phyloP scores from a whole-genome alignment of 169 alveolate genomes.

The Plasmodium malariae region DNA sequence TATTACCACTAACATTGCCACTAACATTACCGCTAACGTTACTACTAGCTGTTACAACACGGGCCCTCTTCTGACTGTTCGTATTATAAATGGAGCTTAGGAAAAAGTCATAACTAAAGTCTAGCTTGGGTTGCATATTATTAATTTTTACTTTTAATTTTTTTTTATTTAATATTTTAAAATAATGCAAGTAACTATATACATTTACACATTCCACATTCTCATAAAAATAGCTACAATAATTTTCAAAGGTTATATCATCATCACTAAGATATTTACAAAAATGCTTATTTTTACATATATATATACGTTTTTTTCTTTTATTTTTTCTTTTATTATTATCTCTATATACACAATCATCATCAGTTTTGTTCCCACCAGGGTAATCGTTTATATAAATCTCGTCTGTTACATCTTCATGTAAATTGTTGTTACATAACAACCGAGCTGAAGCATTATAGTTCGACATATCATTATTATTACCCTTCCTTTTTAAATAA shows the following conservation, averaged over 20 bases:
- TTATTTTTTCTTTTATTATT: not conserved
- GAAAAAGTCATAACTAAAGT: slow-evolving; percentile 40
- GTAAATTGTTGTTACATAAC: too few species aligned
- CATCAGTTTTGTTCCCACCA: slow-evolving; percentile 23
- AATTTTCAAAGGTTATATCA: slow-evolving; percentile 43
- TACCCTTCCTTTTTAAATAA: too few species aligned
- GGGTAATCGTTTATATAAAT: too few species aligned
- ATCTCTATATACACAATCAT: slow-evolving; percentile 29
- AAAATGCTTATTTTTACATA: not conserved
- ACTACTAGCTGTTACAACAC: too few species aligned
- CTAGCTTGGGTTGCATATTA: not conserved
- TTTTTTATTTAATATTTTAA: slow-evolving; percentile 40
- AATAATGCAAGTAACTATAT: slow-evolving; percentile 25
- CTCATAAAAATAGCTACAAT: slow-evolving; percentile 33
- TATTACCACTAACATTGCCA: too few species aligned
- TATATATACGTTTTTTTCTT: not conserved
- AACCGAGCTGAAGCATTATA: too few species aligned
- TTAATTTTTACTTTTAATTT: slow-evolving; percentile 10
- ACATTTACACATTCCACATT: not conserved
- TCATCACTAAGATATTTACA: slow-evolving; percentile 73
- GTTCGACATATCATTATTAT: too few species aligned
- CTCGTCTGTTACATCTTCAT: too few species aligned
- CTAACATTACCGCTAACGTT: not conserved
- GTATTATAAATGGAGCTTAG: slow-evolving; percentile 9
- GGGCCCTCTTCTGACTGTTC: not conserved